Base-by-base conservation (phyloP, 306 rosid species). In the Macrotyloma uniflorum region DNA sequence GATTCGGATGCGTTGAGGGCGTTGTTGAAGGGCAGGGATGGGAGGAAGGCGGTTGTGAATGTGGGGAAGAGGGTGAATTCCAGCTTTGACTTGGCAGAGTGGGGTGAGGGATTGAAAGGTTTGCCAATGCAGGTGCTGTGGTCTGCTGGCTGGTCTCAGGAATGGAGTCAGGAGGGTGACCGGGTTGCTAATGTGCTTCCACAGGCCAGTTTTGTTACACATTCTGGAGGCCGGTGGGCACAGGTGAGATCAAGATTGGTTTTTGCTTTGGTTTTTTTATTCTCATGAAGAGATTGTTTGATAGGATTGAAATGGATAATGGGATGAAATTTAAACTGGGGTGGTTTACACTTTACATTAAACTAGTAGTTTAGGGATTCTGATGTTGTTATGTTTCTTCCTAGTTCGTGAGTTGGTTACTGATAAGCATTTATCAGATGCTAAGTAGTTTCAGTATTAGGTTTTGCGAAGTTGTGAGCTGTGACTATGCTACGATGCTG, bases 171-270 rank as follows among this genome's bases (percentile, higher is more conserved):
- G 1, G 94, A 86, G 74, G 99, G 99, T 45, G 43, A 42, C n/a
- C 90, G 93, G 10, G 87, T 95, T 53, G 91, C 96, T 0, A 53
- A 24, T 6, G 87, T 86, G 4, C 94, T 95, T 78, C 93, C 96
- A 0, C 91, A n/a, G 66, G 97, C 97, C 0, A 80, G 32, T 28
- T 90, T 93, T 82, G 81, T 78, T 63, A 74, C 85, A 5, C 98
- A 95, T 84, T 84, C 97, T 18, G 96, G 98, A 12, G 93, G 97
- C 30, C 86, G 96, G 32, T 92, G 98, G 98, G 88, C 96, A 81
- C 99, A 95, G 97, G 98, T 93, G 74, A 87, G 84, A 62, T 65
- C 76, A 71, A 49, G 38, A 45, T 72, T 74, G 16, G 14, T 61
- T 42, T 22, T 65, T 75, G 57, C 1, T 72, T 63, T 62, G 49